Conservation (phyloP, 257 asterid genomes). For the Jaltomata sinuosa region DNA sequence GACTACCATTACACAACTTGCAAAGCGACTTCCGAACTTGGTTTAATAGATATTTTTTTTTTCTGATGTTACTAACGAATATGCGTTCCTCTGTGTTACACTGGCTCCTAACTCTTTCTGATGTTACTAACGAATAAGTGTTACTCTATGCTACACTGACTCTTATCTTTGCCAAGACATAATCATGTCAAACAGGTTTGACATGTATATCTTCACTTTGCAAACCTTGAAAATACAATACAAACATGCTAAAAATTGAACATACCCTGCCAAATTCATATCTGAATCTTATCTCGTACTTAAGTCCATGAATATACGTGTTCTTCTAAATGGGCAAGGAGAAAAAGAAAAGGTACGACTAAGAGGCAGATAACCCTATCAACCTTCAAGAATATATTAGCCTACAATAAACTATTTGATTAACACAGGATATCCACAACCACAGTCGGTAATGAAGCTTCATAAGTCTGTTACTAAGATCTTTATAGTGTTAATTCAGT, state of each 20-base stretch:
- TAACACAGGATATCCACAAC: not conserved
- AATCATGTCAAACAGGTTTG: not conserved
- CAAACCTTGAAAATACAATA: not conserved
- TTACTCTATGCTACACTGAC: not conserved
- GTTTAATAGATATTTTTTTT: not conserved
- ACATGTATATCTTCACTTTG: not conserved
- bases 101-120: not conserved
- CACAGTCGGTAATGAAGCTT: not conserved
- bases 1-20: not conserved
- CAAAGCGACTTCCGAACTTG: not conserved
- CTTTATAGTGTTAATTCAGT: not conserved
- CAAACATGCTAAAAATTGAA: not conserved
- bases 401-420: not conserved
- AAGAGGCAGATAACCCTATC: not conserved
- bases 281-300: not conserved
- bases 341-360: not conserved
- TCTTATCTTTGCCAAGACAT: not conserved
- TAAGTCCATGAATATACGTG: not conserved
- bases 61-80: not conserved
- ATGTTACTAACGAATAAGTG: not conserved
- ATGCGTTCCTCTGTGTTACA: not conserved
- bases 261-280: not conserved
- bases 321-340: not conserved
- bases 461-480: not conserved
- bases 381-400: not conserved